phyloP scores from a whole-genome alignment of 352 stramenopile species.

The Globisporangium parvum region DNA sequence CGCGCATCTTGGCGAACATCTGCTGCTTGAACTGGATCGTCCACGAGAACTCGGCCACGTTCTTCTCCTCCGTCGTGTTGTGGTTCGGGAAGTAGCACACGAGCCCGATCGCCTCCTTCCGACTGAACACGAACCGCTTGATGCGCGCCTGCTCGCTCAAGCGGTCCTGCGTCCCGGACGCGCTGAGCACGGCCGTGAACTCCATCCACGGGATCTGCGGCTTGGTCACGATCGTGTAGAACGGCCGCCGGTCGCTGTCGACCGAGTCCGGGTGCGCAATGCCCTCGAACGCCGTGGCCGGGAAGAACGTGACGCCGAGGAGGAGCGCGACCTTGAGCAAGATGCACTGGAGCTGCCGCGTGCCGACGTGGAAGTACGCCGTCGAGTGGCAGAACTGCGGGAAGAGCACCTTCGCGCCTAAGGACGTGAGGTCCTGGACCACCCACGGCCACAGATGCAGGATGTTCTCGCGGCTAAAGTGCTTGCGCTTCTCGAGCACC shows the following conservation, averaged over 20 bases:
- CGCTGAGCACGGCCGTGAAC: conserved; percentile 64
- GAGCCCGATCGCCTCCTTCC: conserved; percentile 74
- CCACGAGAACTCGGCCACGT: conserved; percentile 79
- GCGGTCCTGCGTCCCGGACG: conserved; percentile 63
- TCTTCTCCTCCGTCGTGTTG: conserved; percentile 66
- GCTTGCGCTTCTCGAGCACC: conserved; percentile 75
- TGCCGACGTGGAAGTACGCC: conserved; percentile 82
- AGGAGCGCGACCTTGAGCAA: conserved; percentile 77
- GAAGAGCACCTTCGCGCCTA: conserved; percentile 83
- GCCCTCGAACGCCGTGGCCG: conserved; percentile 53
- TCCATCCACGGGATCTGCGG: conserved; percentile 77
- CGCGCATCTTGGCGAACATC: conserved; percentile 74
- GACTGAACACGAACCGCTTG: conserved; percentile 75
- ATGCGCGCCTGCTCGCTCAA: conserved; percentile 56
- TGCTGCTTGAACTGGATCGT: conserved; percentile 84
- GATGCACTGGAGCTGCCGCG: conserved; percentile 79
- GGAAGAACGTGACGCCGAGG: conserved; percentile 64
- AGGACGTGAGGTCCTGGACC: conserved; percentile 70
- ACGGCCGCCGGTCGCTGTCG: conserved; percentile 49
- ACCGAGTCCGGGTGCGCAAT: conserved; percentile 45
- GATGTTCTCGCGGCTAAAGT: conserved; percentile 82
- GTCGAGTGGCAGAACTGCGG: conserved; percentile 76
- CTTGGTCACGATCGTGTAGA: conserved; percentile 66
- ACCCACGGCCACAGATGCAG: conserved; percentile 81
- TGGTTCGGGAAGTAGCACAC: conserved; percentile 81